Evolutionary conservation across 1,139 yeast genomes (phyloP), one percentile per base, ranked within the genome.

Genomic region (Suhomyces panamericanus): DNA sequence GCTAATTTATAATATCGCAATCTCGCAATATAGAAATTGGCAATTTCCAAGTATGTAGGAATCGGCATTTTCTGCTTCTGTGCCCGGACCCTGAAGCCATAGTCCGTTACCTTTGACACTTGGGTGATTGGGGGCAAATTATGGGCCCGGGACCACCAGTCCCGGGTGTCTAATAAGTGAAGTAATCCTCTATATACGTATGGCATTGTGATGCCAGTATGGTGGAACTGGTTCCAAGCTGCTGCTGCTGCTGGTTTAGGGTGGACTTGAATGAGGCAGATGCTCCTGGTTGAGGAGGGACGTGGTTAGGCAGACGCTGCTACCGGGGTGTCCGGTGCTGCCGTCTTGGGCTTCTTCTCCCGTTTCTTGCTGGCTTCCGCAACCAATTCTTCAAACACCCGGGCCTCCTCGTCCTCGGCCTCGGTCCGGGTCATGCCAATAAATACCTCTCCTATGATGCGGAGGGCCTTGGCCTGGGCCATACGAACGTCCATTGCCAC

Each of bases 361-460:
- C 89, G 84, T 71, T 86, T 88, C 67, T 87, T 81, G 22, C 90
- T 83, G 3, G 97, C 96, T 57, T 90, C 96, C 2, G 96, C 95
- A 42, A 91, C 95, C 51, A 91, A 73, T 57, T 88, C 91, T 66
- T 91, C 99, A 63, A 91, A 91, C 17, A 90, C 77, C 52, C 91
- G 80, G 2, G 95, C 96, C 62, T 91, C 98, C 64, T 88, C 96
- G 46, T 85, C 91, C 64, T 91, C 98, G 53, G 80, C 87, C 51
- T 83, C 83, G 1, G 96, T 83, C 60, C 97, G 77, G 47, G 81
- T 72, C 1, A 85, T 78, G 24, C 73, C 66, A 44, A 75, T 70
- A 66, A 91, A 91, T 3, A 89, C 85, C 12, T 77, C 77, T 2
- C 96, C 99, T 43, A 91, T 72, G 28, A 87, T 64, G 36, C 78